These are phyloP conservation scores for Arctium minus DNA, from an alignment of 129 eudicot species.

Conservation along the genomic window DNA sequence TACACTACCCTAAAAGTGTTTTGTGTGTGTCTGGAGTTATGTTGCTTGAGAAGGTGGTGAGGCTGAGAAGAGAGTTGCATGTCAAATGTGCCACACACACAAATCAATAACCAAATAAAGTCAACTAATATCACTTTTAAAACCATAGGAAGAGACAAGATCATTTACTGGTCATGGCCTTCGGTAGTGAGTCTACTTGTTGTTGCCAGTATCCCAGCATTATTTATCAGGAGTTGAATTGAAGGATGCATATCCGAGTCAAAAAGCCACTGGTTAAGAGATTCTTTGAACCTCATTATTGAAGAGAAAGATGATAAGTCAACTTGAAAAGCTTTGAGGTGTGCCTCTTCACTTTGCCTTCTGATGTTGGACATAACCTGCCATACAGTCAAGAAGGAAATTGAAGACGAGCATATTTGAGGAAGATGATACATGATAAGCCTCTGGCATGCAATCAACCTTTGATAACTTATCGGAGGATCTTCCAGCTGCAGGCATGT, in stretches of 20 bases:
- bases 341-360: conserved; percentile 43
- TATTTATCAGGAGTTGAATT: conserved; percentile 79
- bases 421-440: not conserved
- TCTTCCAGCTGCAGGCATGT: conserved; percentile 75
- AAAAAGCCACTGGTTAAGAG: conserved; percentile 69
- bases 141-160: not conserved
- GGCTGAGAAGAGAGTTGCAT: too few relatives aligned
- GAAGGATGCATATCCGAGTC: conserved; percentile 78
- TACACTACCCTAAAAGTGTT: too few relatives aligned
- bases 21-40: too few relatives aligned
- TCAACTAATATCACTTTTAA: not conserved
- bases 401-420: conserved; percentile 2
- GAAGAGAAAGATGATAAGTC: conserved; percentile 72
- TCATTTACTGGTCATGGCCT: conserved; percentile 67
- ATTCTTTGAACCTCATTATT: conserved; percentile 54
- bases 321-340: conserved; percentile 64
- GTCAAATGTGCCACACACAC: too few relatives aligned
- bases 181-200: conserved; percentile 54
- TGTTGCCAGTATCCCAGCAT: conserved; percentile 92
- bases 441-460: conserved; percentile 31
- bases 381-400: conserved; percentile 16
- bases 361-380: conserved; percentile 60
- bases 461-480: conserved; percentile 47
- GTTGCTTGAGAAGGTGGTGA: too few relatives aligned
- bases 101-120: not conserved